A percentile compares a stretch with the other conserved stretches of the same genome.
Conservation (phyloP, 129 eudicot species). For the Silybum marianum region DNA sequence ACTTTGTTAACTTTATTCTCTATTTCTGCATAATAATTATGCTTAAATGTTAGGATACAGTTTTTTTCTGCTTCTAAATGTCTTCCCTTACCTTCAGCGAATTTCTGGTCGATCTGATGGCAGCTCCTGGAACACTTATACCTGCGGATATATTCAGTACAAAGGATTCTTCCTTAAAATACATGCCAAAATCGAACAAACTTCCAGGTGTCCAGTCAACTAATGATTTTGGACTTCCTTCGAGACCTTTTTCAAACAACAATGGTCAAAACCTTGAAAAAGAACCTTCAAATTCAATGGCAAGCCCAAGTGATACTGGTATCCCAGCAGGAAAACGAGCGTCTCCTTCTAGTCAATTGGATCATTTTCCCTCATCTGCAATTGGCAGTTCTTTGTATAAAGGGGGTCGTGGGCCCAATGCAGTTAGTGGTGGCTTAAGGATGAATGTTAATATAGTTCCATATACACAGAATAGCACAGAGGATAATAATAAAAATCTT, state of each 20-base stretch:
- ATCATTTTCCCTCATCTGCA: conserved; percentile 63
- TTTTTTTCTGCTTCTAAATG: conserved; percentile 34
- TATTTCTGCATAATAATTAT: background rate
- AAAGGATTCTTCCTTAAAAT: conserved; percentile 61
- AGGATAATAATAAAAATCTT: conserved; percentile 76
- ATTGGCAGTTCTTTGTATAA: conserved; percentile 84
- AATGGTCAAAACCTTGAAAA: conserved; percentile 35
- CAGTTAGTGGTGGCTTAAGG: conserved; percentile 75
- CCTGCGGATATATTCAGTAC: conserved; percentile 74
- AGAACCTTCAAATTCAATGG: conserved; percentile 47
- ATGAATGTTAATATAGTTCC: conserved; percentile 89
- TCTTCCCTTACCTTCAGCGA: conserved; percentile 65
- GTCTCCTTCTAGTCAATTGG: conserved; percentile 54
- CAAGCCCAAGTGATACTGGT: conserved; percentile 44
- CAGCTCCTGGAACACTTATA: conserved; percentile 94
- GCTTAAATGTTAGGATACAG: conserved; percentile 21
- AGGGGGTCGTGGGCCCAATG: conserved; percentile 85
- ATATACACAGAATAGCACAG: conserved; percentile 54
- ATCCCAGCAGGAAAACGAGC: conserved; percentile 42
- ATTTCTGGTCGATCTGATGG: conserved; percentile 98
- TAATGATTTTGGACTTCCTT: conserved; percentile 37
- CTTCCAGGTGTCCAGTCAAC: conserved; percentile 44
- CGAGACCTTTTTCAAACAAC: conserved; percentile 28
- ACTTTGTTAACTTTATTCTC: background rate
- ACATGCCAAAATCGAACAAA: conserved; percentile 54